Percentiles rank a stretch among this genome's conserved stretches.
These are phyloP conservation scores for Vitis riparia DNA, from an alignment of 164 flowering plant genomes.

Conservation along the genomic window DNA sequence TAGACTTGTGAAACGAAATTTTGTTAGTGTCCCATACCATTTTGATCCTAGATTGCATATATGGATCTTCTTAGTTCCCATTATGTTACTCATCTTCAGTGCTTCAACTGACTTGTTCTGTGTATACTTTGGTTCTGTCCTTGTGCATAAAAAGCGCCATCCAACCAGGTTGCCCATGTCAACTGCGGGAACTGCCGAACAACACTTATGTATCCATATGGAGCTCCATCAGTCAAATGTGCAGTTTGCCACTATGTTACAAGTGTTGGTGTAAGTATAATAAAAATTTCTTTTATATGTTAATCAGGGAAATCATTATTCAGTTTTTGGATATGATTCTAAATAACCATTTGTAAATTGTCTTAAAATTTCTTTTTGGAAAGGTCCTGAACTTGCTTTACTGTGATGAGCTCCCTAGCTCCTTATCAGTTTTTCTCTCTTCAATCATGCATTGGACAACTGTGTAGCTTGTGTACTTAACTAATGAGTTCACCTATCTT, in stretches of 20 bases:
- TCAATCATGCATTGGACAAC: too few relatives aligned
- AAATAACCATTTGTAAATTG: too few relatives aligned
- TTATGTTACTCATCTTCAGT: not conserved
- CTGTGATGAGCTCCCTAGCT: too few relatives aligned
- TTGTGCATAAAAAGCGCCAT: slow-evolving; percentile 27
- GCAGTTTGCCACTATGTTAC: slow-evolving; percentile 84
- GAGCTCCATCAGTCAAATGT: slow-evolving; percentile 94
- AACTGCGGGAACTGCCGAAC: slow-evolving; percentile 86
- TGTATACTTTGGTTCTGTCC: slow-evolving; percentile 10
- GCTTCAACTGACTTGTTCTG: slow-evolving; percentile 5
- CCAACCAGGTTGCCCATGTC: slow-evolving; percentile 69
- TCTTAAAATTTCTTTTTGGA: too few relatives aligned
- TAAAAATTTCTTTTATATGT: not conserved
- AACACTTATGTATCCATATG: slow-evolving; percentile 84
- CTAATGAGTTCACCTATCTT: too few relatives aligned
- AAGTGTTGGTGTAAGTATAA: slow-evolving; percentile 61
- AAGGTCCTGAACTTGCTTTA: too few relatives aligned
- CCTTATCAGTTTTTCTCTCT: too few relatives aligned
- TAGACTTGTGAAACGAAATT: too few relatives aligned
- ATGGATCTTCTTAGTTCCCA: not conserved
- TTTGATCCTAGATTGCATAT: not conserved
- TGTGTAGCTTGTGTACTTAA: too few relatives aligned
- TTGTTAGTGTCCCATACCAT: not conserved
- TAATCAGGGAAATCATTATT: not conserved
- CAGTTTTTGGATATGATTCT: not conserved